Conservation (phyloP, 176 grass and related monocot species). For the Oryza longistaminata region DNA sequence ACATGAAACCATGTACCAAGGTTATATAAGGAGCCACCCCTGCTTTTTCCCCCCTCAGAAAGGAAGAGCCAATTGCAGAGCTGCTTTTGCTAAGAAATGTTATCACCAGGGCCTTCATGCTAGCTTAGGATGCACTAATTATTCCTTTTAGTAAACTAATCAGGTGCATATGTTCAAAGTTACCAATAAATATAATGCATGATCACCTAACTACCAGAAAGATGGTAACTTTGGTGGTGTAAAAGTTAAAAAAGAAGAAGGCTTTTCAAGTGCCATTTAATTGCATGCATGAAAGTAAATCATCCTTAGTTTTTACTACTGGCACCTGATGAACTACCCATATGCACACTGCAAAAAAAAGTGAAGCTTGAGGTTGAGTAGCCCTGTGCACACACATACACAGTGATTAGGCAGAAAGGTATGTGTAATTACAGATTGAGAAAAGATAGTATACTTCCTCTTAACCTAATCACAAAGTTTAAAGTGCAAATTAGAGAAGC, state of each 20-base stretch:
- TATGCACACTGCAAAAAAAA: not conserved
- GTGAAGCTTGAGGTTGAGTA: not conserved
- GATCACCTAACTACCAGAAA: constrained; percentile 28
- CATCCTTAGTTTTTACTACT: constrained; percentile 14
- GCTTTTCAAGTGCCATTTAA: constrained; percentile 18
- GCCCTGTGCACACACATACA: not conserved
- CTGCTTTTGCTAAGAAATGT: constrained; percentile 51
- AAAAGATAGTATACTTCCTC: not conserved
- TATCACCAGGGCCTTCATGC: constrained; percentile 38
- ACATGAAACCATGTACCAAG: constrained; percentile 24
- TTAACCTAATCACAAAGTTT: not conserved
- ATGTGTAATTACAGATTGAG: not conserved
- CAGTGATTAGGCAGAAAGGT: constrained; percentile 7
- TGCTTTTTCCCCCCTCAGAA: constrained; percentile 16
- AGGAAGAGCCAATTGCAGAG: constrained; percentile 31
- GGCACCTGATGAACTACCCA: constrained; percentile 3
- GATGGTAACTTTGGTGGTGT: constrained; percentile 35
- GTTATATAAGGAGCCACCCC: constrained; percentile 33
- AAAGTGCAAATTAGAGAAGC: not conserved
- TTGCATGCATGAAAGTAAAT: constrained; percentile 18
- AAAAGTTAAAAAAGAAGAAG: constrained; percentile 11
- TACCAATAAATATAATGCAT: constrained; percentile 5
- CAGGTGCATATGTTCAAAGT: constrained; percentile 37
- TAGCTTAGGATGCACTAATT: constrained; percentile 48
- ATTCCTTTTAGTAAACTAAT: constrained; percentile 46